These are phyloP conservation scores for Chlamydomonas reinhardtii DNA, from an alignment of 163 green algal genomes.

Conservation along the genomic window DNA sequence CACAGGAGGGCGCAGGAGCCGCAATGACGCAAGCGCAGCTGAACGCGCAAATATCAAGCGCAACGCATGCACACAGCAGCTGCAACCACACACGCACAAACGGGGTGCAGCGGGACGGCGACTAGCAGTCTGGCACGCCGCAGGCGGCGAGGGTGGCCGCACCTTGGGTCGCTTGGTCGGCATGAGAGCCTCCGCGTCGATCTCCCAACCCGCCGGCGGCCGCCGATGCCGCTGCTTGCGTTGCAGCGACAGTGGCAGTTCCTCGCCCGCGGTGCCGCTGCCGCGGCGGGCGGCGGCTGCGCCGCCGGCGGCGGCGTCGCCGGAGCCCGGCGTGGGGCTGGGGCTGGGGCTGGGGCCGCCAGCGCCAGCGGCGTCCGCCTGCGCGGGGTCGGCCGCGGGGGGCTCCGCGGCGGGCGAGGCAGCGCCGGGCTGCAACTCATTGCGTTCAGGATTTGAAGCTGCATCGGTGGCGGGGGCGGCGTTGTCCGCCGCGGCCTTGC, in stretches of 20 bases:
- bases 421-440: background rate
- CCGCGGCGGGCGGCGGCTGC: background rate
- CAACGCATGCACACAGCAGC: too few relatives aligned
- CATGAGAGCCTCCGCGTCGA: background rate
- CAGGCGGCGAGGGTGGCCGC: background rate
- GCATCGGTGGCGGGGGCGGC: too few relatives aligned
- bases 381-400: too few relatives aligned
- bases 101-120: too few relatives aligned
- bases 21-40: too few relatives aligned
- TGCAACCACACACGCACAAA: too few relatives aligned
- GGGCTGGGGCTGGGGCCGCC: background rate
- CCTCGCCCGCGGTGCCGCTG: background rate
- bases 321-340: background rate
- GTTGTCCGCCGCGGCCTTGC: too few relatives aligned
- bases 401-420: background rate
- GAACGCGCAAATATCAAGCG: too few relatives aligned
- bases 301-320: background rate
- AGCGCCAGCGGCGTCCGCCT: background rate
- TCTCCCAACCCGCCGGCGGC: slow-evolving; percentile 23
- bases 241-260: slow-evolving; percentile 19
- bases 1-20: too few relatives aligned
- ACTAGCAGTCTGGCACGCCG: background rate
- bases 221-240: slow-evolving; percentile 33
- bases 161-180: slow-evolving; percentile 30
- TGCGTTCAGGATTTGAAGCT: too few relatives aligned